These are phyloP conservation scores for Penicillium bovifimosum DNA, from an alignment of 495 filamentous ascomycete species.

Conservation along the genomic window DNA sequence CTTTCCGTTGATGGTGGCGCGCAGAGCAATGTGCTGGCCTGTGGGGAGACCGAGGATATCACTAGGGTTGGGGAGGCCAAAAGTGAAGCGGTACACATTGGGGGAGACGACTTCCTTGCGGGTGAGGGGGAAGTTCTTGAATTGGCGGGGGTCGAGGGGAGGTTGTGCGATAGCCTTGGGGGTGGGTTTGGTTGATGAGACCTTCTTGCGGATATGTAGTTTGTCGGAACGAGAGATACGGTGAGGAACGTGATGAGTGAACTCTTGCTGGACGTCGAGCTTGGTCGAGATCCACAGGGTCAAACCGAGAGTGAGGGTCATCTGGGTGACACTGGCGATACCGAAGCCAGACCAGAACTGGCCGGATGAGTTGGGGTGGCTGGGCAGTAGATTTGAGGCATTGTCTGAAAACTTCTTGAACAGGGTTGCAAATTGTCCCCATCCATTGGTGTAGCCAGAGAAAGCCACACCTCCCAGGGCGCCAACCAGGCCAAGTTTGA, in stretches of 20 bases:
- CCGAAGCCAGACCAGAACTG: slow-evolving; percentile 18
- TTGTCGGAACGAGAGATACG: slow-evolving; percentile 8
- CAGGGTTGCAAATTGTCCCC: neutral
- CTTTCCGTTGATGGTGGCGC: slow-evolving; percentile 33
- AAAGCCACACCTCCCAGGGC: slow-evolving; percentile 4
- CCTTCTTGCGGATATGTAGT: slow-evolving; percentile 7
- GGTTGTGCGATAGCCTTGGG: neutral
- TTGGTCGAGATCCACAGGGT: slow-evolving; percentile 20
- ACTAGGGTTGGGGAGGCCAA: slow-evolving; percentile 32
- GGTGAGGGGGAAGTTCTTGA: neutral
- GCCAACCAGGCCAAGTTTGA: slow-evolving; percentile 13
- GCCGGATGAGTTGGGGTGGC: neutral
- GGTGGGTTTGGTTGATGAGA: neutral
- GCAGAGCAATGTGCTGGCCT: slow-evolving; percentile 42
- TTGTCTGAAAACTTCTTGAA: neutral
- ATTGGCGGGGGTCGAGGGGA: neutral
- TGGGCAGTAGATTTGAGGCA: neutral
- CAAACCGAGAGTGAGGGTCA: slow-evolving; percentile 13
- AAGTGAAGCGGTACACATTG: slow-evolving; percentile 36
- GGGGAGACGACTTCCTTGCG: slow-evolving; percentile 20
- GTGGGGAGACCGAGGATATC: slow-evolving; percentile 39
- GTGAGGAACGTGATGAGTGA: slow-evolving; percentile 19
- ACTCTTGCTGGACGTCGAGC: slow-evolving; percentile 23
- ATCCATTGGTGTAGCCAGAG: slow-evolving; percentile 7
- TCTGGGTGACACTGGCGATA: slow-evolving; percentile 16